Conservation (phyloP, 805 yeast genomes). For the Tetrapisispora pingtungensis region DNA sequence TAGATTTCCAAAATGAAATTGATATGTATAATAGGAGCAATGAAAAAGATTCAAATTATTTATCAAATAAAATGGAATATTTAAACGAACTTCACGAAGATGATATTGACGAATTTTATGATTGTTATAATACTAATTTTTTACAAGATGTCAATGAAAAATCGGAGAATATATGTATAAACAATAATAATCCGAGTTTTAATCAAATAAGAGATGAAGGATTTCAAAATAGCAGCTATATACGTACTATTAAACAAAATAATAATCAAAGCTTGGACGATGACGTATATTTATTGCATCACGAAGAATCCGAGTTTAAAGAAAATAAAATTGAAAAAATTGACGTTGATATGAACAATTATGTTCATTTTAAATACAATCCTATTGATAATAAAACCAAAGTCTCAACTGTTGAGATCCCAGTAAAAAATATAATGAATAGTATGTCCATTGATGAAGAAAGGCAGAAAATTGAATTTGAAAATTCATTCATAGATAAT, state of each 20-base stretch:
- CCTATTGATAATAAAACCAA: background rate
- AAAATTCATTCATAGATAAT: constrained; percentile 4
- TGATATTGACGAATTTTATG: constrained; percentile 2
- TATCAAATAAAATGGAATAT: background rate
- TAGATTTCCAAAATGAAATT: constrained; percentile 1
- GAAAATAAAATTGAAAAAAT: background rate
- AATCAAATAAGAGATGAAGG: background rate
- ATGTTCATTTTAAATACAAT: constrained; percentile 3
- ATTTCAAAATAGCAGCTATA: background rate
- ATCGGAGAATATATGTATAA: background rate
- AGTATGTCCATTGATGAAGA: constrained; percentile 17
- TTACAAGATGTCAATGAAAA: background rate
- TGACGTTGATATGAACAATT: constrained; percentile 1
- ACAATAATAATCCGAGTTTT: background rate
- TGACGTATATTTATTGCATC: background rate
- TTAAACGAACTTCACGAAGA: background rate
- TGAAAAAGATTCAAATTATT: background rate
- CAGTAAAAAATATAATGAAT: constrained; percentile 10
- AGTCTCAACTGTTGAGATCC: background rate
- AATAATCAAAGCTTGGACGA: background rate
- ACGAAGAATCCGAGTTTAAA: background rate
- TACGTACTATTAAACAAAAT: background rate
- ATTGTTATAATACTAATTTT: background rate
- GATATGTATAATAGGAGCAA: background rate
- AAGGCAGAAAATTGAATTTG: background rate